Conservation (phyloP, 225 moss, liverwort and hornwort genomes). For the Pseudoscleropodium purum region DNA sequence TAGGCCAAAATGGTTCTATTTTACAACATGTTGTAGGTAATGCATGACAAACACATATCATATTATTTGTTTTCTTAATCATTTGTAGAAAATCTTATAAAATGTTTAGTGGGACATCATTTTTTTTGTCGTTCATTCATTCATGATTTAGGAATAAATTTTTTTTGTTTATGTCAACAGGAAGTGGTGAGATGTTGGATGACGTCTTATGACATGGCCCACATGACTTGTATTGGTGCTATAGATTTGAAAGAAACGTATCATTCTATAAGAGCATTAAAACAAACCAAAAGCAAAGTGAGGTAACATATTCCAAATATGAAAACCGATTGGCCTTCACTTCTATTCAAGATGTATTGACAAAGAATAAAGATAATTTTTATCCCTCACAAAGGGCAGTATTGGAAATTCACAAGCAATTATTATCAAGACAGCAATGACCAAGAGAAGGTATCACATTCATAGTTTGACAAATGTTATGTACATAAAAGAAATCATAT, state of each 20-base stretch:
- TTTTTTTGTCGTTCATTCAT: neutral
- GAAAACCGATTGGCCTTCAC: neutral
- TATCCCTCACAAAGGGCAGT: neutral
- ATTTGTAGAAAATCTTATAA: neutral
- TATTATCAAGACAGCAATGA: neutral
- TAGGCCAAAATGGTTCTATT: neutral
- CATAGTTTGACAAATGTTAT: neutral
- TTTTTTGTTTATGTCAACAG: neutral
- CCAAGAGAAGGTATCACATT: neutral
- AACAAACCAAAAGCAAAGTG: neutral
- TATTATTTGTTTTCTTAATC: neutral
- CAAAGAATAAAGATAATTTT: neutral
- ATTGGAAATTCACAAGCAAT: neutral
- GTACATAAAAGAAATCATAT: too few species aligned
- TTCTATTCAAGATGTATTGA: fast-evolving
- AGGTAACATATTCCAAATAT: neutral
- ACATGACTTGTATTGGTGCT: neutral
- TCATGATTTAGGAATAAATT: fast-evolving
- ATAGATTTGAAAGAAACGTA: neutral
- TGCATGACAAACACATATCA: neutral
- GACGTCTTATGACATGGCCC: neutral
- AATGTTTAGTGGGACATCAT: neutral
- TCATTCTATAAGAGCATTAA: neutral
- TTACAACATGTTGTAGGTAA: neutral
- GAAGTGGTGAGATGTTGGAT: neutral